Evolutionary conservation across 108 stramenopile genomes (phyloP), one percentile per base, ranked within the genome.

Genomic region (Fragilaria radians): DNA sequence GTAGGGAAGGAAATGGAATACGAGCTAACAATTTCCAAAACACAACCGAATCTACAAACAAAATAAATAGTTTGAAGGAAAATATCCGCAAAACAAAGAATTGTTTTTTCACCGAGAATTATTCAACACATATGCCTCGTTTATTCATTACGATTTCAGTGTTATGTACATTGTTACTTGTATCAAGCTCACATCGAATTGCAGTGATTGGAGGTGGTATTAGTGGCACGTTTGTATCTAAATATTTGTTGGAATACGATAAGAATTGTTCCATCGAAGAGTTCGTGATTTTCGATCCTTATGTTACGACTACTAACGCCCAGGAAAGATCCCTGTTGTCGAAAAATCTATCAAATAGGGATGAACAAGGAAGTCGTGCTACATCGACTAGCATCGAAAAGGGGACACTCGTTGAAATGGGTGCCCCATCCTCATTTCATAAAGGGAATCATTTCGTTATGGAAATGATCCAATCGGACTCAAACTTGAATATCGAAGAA

Each of bases 191-290:
- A 55, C 30, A 68, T 17, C 47, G 65, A 45, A 69, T 86, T 51
- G 85, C 81, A 24, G 65, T 86, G 17, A 83, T 86, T 19, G 85
- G 85, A 36, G 82, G 80, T 19, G 85, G 85, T 1, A 74, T 91
- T 22, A 66, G 74, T 18, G 89, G 89, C 5, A 73, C 70, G 14
- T 91, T 91, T 57, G 59, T 67, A 0, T 52, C 82, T 1, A 81
- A 79, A 53, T 91, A 91, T 52, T 67, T 91, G n/a, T 42, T 73
- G 1, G 83, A 87, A n/a, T 86, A 77, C 51, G 88, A 90, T 55
- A 58, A 54, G 5, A 23, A 74, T 26, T 90, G 88, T 59, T 52
- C 48, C 11, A 19, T 86, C 23, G 74, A 84, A 24, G 55, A 63
- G 23, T 77, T 90, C 46, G 70, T 65, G 26, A 70, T 90, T 0